These are phyloP conservation scores for Alternaria arbusti DNA, from an alignment of 2,329 filamentous ascomycete genomes.

Conservation along the genomic window DNA sequence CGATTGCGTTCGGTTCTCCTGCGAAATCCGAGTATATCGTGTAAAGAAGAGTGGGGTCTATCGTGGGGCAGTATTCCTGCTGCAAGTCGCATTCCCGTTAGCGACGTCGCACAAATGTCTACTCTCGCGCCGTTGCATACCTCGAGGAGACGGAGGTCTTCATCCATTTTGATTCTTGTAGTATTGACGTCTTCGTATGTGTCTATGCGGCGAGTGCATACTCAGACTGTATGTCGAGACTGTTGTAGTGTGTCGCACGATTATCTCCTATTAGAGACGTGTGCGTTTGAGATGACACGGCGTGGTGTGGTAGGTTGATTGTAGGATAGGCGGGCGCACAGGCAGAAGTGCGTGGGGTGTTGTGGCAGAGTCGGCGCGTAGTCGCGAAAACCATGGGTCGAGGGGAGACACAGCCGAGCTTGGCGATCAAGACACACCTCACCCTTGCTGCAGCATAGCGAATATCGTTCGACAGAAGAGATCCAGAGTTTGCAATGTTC, in stretches of 20 bases:
- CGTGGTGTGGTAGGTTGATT: background rate
- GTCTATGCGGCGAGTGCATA: slow-evolving; percentile 31
- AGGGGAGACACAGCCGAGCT: slow-evolving; percentile 13
- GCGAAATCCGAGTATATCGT: slow-evolving; percentile 79
- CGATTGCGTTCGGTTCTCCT: slow-evolving; percentile 59
- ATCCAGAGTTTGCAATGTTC: background rate
- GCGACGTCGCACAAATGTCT: slow-evolving; percentile 12
- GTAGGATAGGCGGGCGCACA: slow-evolving; percentile 1
- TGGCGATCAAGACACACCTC: slow-evolving; percentile 5
- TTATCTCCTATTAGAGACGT: background rate
- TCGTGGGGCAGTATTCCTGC: slow-evolving; percentile 73
- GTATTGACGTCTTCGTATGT: slow-evolving; percentile 29
- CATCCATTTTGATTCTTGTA: slow-evolving; percentile 44
- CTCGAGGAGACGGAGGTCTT: slow-evolving; percentile 42
- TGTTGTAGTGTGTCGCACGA: background rate
- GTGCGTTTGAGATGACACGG: background rate
- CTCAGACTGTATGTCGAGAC: slow-evolving; percentile 20
- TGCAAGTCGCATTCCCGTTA: slow-evolving; percentile 44
- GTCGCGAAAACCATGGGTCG: slow-evolving; percentile 2
- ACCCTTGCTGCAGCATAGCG: slow-evolving; percentile 2
- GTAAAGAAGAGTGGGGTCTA: slow-evolving; percentile 79
- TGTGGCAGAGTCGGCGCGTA: slow-evolving; percentile 10
- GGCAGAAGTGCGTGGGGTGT: slow-evolving; percentile 1
- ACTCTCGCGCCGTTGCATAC: slow-evolving; percentile 21
- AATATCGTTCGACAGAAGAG: background rate